These are phyloP conservation scores for Aspergillus puulaauensis DNA, from an alignment of 2,329 filamentous ascomycete species.

Conservation along the genomic window DNA sequence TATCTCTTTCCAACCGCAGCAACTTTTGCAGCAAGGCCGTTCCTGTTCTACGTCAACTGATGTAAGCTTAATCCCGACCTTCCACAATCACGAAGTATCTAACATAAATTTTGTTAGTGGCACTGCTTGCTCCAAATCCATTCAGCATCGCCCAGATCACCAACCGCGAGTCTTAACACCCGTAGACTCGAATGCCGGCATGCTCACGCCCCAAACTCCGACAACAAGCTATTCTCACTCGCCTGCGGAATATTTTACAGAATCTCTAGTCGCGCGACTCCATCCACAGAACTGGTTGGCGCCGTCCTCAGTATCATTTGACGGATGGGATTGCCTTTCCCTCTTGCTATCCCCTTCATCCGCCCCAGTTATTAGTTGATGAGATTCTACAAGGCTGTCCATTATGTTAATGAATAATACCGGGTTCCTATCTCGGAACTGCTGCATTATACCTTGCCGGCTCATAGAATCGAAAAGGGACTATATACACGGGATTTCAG, in stretches of 20 bases:
- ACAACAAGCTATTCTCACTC: slow-evolving; percentile 12
- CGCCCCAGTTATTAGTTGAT: neutral
- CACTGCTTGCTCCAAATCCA: slow-evolving; percentile 16
- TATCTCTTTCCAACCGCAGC: slow-evolving; percentile 33
- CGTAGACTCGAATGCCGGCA: neutral
- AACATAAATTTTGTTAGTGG: slow-evolving; percentile 17
- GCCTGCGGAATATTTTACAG: slow-evolving; percentile 9
- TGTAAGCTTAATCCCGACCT: slow-evolving; percentile 22
- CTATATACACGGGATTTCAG: no score
- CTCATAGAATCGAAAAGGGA: no score
- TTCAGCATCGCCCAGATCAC: slow-evolving; percentile 13
- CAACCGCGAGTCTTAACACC: slow-evolving; percentile 14
- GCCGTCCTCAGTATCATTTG: slow-evolving; percentile 31
- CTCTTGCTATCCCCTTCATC: neutral
- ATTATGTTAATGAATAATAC: neutral
- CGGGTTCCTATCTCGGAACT: no score
- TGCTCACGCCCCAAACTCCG: slow-evolving; percentile 1
- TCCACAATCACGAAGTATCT: neutral
- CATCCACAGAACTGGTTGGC: slow-evolving; percentile 37
- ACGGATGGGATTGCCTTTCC: slow-evolving; percentile 16
- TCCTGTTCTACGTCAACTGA: slow-evolving; percentile 33
- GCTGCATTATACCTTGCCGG: no score
- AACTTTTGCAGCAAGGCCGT: slow-evolving; percentile 39
- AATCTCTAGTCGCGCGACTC: slow-evolving; percentile 23
- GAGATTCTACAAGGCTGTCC: neutral